Base-by-base conservation (phyloP, 441 rosid genomes). In the Isatis lusitanica region DNA sequence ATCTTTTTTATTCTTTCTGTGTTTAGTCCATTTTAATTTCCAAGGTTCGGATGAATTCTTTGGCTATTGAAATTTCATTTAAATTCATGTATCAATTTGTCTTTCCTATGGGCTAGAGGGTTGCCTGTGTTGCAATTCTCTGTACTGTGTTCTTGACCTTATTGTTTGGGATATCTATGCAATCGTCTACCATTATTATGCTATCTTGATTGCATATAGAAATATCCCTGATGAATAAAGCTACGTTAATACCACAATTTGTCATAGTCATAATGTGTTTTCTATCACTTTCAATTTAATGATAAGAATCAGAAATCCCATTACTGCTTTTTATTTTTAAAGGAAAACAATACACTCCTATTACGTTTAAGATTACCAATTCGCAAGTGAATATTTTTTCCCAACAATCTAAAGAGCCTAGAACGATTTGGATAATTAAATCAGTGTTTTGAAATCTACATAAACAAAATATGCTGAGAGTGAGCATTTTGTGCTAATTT, bases 31-130 rank as follows among this genome's bases (percentile, higher is more conserved):
- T 28, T 70, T 38, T 30, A 40, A 63, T 39, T 12, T 71, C 15
- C 28, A 46, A 10, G 16, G 68, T 63, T 30, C 24, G 13, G 9
- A 38, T 38, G 16, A 30, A 28, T 39, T 52, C 16, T 62, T 28
- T 62, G 65, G 46, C 16, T 52, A 52, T 30, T 72, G 17, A 52
- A 52, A 63, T 71, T 52, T 63, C 26, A 30, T 42, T 30, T 51
- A 31, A 38, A 71, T 62, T 71, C 36, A 18, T 72, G 35, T 62
- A 9, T 33, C 13, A 31, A 7, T 12, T 8, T 51, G 15, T 36
- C 21, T 5, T 4, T 62, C 2, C 3, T 7, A 18, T 70, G 18
- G 46, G 3, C 24, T 38, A 21, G 31, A 51, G 26, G 26, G 9
- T 10, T 69, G 16, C 18, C 31, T 30, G 1, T 30, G 35, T 50